phyloP scores from a whole-genome alignment of 352 stramenopile genomes.

The Phytophthora citrophthora region DNA sequence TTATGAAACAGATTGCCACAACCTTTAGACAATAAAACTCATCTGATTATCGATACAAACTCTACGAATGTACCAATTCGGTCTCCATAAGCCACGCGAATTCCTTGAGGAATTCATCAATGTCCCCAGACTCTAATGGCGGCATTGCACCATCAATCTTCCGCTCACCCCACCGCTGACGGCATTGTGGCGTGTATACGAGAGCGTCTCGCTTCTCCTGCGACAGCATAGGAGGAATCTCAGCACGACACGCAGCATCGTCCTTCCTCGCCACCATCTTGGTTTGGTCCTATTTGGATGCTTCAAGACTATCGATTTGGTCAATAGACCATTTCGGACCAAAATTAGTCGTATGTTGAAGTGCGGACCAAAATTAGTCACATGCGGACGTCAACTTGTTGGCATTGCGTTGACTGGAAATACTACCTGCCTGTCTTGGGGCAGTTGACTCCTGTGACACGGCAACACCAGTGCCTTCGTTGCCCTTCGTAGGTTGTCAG shows the following conservation, averaged over 20 bases:
- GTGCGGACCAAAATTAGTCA: neutral
- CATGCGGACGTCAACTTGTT: neutral
- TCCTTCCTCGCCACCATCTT: constrained; percentile 27
- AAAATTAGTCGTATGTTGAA: neutral
- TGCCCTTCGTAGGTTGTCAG: no score
- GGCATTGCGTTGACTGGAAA: no score
- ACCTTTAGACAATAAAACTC: neutral
- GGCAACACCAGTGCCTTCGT: no score
- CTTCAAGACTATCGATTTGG: constrained; percentile 6
- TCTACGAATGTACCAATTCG: constrained; percentile 50
- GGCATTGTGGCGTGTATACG: constrained; percentile 31
- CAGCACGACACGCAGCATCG: constrained; percentile 50
- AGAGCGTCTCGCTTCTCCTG: constrained; percentile 24
- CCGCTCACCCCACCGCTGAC: constrained; percentile 50
- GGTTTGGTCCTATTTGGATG: constrained; percentile 1
- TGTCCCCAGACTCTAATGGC: constrained; percentile 37
- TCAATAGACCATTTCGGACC: neutral
- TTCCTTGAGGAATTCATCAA: constrained; percentile 60
- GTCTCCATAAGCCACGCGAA: constrained; percentile 56
- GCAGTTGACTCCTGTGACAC: no score
- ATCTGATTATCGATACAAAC: neutral
- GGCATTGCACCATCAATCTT: constrained; percentile 12
- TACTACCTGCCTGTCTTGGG: no score
- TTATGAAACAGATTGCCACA: neutral
- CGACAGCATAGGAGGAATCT: constrained; percentile 59